Evolutionary conservation across 2,329 filamentous ascomycete genomes (phyloP), one percentile per base, ranked within the genome.

Genomic region (Colletotrichum graminicola): DNA sequence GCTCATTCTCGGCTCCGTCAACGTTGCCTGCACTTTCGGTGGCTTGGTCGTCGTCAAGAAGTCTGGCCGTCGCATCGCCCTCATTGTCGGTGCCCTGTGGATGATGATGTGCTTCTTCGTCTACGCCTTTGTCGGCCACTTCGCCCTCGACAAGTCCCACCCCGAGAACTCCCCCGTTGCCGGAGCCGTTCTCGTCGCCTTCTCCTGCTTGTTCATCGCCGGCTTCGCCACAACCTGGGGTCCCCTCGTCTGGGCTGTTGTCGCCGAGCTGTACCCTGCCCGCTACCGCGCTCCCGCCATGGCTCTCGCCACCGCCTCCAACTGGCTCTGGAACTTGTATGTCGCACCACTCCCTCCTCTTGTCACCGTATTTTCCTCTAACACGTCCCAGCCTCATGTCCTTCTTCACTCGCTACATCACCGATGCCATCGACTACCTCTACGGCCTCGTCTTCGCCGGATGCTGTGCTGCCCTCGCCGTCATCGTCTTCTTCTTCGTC

Each of bases 401-500:
- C 23, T 85, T 72, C 65, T 72, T 72, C 82, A 93, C 92, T 3
- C 91, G 91, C 6, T 94, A 93, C 82, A 93, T 94, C 77, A 90
- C 88, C n/a, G 85, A 87, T 39, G 83, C 86, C 23, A 93, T 94
- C 75, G 87, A 90, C 78, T 93, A 91, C 81, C 85, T 86, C 5
- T 93, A 92, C 78, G 92, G 92, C 41, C 89, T 93, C 70, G 88
- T 94, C 49, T 93, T 93, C 78, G 91, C 90, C 0, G 90, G 86
- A 5, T 93, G 90, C 79, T 90, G 90, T 77, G 87, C 89, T 68
- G 85, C 86, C 12, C 89, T 90, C 26, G 85, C 90, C 5, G 76
- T 88, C 23, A 85, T 93, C 61, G 91, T 94, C 70, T 94, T 91
- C 84, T 92, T 94, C 84, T 93, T 93, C 81, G 86, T 94, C 73